These are phyloP conservation scores for Aspergillus sp. DNA, from an alignment of 2,329 filamentous ascomycete species.

Conservation along the genomic window DNA sequence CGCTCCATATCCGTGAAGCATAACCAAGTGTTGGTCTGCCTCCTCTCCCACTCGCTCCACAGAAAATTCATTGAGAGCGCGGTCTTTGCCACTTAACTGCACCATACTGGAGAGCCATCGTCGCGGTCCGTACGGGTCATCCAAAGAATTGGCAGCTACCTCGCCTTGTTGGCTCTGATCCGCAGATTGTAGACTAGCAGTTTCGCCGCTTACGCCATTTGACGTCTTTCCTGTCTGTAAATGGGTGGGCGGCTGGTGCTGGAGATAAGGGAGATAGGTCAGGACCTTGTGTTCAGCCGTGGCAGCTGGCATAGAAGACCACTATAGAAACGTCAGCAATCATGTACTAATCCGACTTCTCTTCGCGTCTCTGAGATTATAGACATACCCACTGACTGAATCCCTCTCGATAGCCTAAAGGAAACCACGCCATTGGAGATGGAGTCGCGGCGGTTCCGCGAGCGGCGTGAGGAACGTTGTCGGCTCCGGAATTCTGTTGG, in stretches of 20 bases:
- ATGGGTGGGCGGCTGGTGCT: slow-evolving; percentile 65
- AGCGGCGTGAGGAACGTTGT: slow-evolving; percentile 32
- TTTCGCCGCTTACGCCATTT: slow-evolving; percentile 25
- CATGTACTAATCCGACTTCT: slow-evolving; percentile 6
- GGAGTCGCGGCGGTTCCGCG: slow-evolving; percentile 31
- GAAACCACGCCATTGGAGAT: slow-evolving; percentile 61
- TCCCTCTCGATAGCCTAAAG: slow-evolving; percentile 86
- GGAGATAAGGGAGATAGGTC: slow-evolving; percentile 78
- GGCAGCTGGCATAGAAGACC: slow-evolving; percentile 78
- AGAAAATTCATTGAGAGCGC: slow-evolving; percentile 88
- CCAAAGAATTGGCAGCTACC: slow-evolving; percentile 50
- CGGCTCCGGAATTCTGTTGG: slow-evolving; percentile 19
- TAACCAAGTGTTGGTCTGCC: slow-evolving; percentile 82
- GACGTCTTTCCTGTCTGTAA: slow-evolving; percentile 57
- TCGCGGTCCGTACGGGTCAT: slow-evolving; percentile 80
- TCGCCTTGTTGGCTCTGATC: slow-evolving; percentile 42
- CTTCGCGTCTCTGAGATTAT: neutral
- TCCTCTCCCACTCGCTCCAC: slow-evolving; percentile 79
- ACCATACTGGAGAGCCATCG: slow-evolving; percentile 87
- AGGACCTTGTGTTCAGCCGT: slow-evolving; percentile 87
- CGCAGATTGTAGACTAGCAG: slow-evolving; percentile 34
- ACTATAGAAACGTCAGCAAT: slow-evolving; percentile 53
- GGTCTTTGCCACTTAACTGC: slow-evolving; percentile 77
- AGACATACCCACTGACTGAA: slow-evolving; percentile 81
- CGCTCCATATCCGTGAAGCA: slow-evolving; percentile 95